Evolutionary conservation across 2,329 filamentous ascomycete genomes (phyloP), one percentile per base, ranked within the genome.

Genomic region (Ophiobolus disseminans): DNA sequence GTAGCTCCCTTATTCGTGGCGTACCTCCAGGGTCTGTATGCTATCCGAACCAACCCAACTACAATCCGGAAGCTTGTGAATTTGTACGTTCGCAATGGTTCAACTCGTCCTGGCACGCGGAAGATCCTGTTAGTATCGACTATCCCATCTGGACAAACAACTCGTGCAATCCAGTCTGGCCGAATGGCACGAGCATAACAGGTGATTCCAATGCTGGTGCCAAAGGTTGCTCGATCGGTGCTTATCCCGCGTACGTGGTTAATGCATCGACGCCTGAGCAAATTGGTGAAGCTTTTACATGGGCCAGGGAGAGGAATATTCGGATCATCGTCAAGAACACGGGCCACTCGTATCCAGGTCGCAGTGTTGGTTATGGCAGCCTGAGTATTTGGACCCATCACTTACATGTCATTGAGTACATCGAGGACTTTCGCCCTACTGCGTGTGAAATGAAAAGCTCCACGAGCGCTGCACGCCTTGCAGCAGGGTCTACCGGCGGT

Each of bases 141-240:
- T 66, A 63, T 35, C 65, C 62, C 1, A 43, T 60, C 35, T 69
- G 58, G 65, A 49, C 65, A 0, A 63, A 70, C 46, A 63, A 69
- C 23, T 60, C 60, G 4, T 69, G 66, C 48, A 62, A 63, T 25
- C 68, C 66, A 2, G 66, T 68, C 16, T 66, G 49, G 21, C 57
- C 52, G 1, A 69, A 71, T 32, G 67, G 66, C 0, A 69, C 65
- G 2, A 68, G 60, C 21, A 20, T 71, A 1, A 66, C 56, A 14
- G 61, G 66, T 1, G 63, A 65, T 37, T 14, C 39, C 2, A 35
- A 51, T 23, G 66, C 60, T 8, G 62, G 61, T 7, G 40, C 46
- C 9, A 56, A 47, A 14, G 61, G 65, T 7, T 71, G 68, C 36
- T 38, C 45, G 2, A 48, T 62, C 20, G 61, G 60, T 3, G 58